phyloP scores from a whole-genome alignment of 257 asterid genomes.

The Cruciata laevipes region DNA sequence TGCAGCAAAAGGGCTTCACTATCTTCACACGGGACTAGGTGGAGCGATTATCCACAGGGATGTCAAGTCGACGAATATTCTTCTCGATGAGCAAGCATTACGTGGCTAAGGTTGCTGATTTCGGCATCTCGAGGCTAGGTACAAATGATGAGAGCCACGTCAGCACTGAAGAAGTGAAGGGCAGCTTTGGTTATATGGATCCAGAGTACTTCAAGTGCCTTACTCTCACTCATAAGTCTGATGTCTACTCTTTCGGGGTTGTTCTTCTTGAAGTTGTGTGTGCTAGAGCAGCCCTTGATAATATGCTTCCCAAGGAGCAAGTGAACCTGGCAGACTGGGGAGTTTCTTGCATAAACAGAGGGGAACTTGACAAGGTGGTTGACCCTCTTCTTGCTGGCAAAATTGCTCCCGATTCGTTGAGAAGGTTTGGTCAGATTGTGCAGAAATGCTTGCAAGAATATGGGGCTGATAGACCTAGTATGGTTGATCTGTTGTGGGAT shows the following conservation, averaged over 20 bases:
- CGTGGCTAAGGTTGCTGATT: constrained; percentile 47
- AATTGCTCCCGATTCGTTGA: constrained; percentile 37
- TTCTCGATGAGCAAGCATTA: constrained; percentile 43
- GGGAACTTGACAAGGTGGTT: constrained; percentile 32
- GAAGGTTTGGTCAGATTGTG: constrained; percentile 44
- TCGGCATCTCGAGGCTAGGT: constrained; percentile 11
- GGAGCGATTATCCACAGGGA: constrained; percentile 51
- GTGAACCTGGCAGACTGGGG: constrained; percentile 61
- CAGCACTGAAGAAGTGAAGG: constrained; percentile 34
- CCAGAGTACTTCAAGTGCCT: constrained; percentile 40
- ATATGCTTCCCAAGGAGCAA: constrained; percentile 29
- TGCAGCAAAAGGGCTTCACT: constrained; percentile 48
- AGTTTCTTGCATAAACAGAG: constrained; percentile 29
- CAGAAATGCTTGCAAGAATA: constrained; percentile 31
- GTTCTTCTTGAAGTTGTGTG: constrained; percentile 63
- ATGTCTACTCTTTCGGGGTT: constrained; percentile 60
- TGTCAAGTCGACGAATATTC: constrained; percentile 58
- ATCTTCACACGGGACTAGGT: constrained; percentile 46
- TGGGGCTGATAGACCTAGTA: constrained; percentile 44
- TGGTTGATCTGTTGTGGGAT: constrained; percentile 64
- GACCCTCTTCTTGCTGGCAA: constrained; percentile 47
- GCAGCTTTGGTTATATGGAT: constrained; percentile 62
- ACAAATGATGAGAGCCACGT: constrained; percentile 8
- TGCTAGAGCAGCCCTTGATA: constrained; percentile 43
- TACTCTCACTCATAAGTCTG: constrained; percentile 46